A percentile compares a stretch with the other conserved stretches of the same genome.
Conservation (phyloP, 306 rosid species). For the Fragaria nilgerrensis region DNA sequence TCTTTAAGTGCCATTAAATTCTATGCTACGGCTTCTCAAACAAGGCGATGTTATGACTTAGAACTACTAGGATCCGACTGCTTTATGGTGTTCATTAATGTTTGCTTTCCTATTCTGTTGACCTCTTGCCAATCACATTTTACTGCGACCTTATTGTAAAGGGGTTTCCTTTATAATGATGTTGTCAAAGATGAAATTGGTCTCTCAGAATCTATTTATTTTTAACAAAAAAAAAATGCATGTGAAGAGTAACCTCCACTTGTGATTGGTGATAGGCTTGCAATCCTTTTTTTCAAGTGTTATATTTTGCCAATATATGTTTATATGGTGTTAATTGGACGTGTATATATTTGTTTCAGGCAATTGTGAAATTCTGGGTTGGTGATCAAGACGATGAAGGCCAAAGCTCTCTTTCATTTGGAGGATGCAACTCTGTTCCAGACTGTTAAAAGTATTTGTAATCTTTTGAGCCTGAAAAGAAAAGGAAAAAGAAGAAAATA, state of each 20-base stretch:
- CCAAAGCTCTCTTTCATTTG: constrained; percentile 18
- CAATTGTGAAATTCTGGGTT: neutral
- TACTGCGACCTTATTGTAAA: neutral
- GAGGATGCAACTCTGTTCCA: constrained; percentile 15
- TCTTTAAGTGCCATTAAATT: constrained; percentile 4
- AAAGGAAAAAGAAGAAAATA: neutral
- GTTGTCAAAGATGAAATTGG: too few relatives aligned
- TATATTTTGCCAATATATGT: neutral
- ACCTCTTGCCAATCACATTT: neutral
- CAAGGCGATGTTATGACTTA: neutral
- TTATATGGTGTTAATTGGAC: constrained; percentile 6
- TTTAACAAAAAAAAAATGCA: neutral
- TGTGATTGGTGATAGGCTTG: neutral
- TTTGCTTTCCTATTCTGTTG: neutral
- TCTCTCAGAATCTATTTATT: neutral
- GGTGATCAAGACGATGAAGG: constrained; percentile 17
- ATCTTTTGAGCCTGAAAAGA: constrained; percentile 12
- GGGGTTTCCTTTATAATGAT: neutral
- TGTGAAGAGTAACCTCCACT: neutral
- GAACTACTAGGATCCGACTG: neutral
- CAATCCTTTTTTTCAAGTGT: neutral
- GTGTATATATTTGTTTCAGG: constrained; percentile 22
- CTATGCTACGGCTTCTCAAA: neutral
- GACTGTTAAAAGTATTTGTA: constrained; percentile 16
- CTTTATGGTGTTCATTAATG: neutral